Conservation (phyloP, 441 rosid species). For the Adansonia gregorii region DNA sequence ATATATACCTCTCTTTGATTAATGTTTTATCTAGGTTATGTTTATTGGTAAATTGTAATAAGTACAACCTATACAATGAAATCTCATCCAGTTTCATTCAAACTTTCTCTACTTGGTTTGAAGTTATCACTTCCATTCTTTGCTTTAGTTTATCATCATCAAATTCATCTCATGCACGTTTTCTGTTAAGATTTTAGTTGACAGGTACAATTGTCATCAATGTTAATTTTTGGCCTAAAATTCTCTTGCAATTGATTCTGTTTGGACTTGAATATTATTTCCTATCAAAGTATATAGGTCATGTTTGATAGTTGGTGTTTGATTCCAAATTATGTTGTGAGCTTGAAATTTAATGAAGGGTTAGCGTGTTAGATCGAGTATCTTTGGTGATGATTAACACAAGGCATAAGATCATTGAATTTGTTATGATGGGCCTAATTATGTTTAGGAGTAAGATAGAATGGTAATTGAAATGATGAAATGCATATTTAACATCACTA, state of each 20-base stretch:
- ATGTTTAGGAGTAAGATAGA: not conserved
- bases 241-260: not conserved
- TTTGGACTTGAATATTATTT: not conserved
- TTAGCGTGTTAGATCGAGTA: not conserved
- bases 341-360: not conserved
- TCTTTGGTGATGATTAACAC: not conserved
- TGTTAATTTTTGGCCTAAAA: not conserved
- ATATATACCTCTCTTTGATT: not conserved
- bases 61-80: not conserved
- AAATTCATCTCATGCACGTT: not conserved
- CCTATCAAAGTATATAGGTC: conserved; percentile 4
- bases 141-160: not conserved
- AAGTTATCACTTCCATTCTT: not conserved
- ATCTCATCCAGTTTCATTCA: not conserved
- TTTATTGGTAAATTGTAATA: not conserved
- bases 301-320: not conserved
- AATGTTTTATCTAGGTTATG: not conserved
- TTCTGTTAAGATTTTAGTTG: not conserved
- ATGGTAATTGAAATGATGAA: conserved; percentile 9
- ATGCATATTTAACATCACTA: not conserved
- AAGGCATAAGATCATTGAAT: not conserved
- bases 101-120: not conserved
- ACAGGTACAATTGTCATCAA: not conserved
- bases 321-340: not conserved
- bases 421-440: not conserved